Percentiles rank a stretch among this genome's conserved stretches.
Evolutionary conservation across 1,284 basidiomycete species (phyloP).

Genomic region (Macrocystidia cucumis): DNA sequence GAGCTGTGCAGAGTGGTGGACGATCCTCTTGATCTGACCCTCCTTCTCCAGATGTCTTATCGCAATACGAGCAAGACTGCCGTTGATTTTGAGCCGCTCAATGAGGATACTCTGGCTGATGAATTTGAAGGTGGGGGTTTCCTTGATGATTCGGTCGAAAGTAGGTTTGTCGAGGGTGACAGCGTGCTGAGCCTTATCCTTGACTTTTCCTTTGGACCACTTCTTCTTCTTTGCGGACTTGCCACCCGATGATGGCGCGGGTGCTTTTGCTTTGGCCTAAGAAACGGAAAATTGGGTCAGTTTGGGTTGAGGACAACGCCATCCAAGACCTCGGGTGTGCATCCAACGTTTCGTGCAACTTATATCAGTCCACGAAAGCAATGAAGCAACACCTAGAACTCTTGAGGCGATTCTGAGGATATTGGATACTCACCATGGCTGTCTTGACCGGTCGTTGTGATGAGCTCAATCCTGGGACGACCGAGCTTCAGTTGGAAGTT

Average conservation of each 20-base stretch:
- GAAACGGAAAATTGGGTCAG: constrained; percentile 12
- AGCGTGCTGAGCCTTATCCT: constrained; percentile 96
- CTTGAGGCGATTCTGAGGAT: background rate
- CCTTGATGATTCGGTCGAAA: constrained; percentile 97
- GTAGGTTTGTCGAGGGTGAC: constrained; percentile 89
- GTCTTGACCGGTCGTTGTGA: constrained; percentile 29
- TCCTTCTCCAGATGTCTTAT: constrained; percentile 95
- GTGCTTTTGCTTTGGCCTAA: constrained; percentile 77
- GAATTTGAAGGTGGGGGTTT: constrained; percentile 99
- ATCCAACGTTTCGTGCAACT: constrained; percentile 21
- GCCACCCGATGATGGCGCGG: constrained; percentile 62
- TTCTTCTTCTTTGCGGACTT: constrained; percentile 98
- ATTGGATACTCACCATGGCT: constrained; percentile 32
- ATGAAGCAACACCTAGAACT: constrained; percentile 9
- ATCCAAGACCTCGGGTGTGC: constrained; percentile 19
- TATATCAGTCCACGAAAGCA: constrained; percentile 6
- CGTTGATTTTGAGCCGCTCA: constrained; percentile 96
- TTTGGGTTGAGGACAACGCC: constrained; percentile 11
- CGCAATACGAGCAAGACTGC: constrained; percentile 88
- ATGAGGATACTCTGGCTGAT: constrained; percentile 98
- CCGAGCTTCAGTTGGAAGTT: constrained; percentile 11
- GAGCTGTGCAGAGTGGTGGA: constrained; percentile 92
- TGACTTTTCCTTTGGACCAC: constrained; percentile 99
- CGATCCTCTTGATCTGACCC: constrained; percentile 92
- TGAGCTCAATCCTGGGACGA: constrained; percentile 14